phyloP scores from a whole-genome alignment of 164 flowering plant genomes.

The Annona cherimola region DNA sequence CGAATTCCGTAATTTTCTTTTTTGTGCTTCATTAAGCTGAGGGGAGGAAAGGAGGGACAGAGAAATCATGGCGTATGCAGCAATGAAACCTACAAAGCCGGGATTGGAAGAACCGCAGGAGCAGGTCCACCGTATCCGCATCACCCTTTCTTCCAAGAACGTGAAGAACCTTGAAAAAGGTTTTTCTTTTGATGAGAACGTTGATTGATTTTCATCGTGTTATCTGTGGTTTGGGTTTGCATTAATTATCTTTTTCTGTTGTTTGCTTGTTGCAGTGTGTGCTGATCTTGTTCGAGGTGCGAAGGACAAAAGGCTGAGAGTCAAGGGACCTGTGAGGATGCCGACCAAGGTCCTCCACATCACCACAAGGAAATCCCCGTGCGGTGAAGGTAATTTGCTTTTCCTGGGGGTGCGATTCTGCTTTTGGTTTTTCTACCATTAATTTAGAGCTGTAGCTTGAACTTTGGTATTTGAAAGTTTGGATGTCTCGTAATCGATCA shows the following conservation, averaged over 20 bases:
- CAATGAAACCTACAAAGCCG: conserved; percentile 26
- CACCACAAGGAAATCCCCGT: conserved; percentile 88
- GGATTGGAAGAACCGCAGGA: conserved; percentile 33
- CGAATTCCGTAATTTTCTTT: too few species aligned
- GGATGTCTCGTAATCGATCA: too few species aligned
- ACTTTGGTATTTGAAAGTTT: too few species aligned
- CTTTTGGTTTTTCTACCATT: too few species aligned
- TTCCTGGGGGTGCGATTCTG: neutral
- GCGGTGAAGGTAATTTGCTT: conserved; percentile 78
- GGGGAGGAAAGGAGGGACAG: too few species aligned
- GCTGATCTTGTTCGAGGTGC: conserved; percentile 82
- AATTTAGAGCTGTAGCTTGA: too few species aligned
- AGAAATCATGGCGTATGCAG: conserved; percentile 11
- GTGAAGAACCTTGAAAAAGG: conserved; percentile 45
- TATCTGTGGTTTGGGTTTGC: neutral
- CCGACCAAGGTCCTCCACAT: conserved; percentile 87
- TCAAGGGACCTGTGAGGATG: conserved; percentile 92
- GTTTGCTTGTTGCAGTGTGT: conserved; percentile 41
- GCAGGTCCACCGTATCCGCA: conserved; percentile 30
- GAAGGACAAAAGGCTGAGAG: conserved; percentile 73
- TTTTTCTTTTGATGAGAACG: neutral
- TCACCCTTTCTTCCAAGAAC: conserved; percentile 36
- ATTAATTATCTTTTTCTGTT: neutral
- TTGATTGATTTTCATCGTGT: neutral
- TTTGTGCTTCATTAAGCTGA: too few species aligned